Evolutionary conservation across 306 rosid genomes (phyloP), one percentile per base, ranked within the genome.

Genomic region (Prunus mume): DNA sequence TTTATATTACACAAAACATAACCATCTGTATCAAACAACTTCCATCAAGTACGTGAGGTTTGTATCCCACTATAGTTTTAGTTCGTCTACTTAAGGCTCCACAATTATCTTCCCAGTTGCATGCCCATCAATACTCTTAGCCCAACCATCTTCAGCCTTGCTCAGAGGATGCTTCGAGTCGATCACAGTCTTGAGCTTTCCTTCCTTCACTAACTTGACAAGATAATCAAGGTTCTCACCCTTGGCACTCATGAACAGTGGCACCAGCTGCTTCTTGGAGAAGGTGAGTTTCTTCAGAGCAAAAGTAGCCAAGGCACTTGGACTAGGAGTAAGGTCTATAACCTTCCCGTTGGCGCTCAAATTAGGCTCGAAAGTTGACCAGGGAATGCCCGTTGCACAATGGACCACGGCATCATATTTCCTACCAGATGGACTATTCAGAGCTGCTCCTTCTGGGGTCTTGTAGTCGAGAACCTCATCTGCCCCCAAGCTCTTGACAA

Each of bases 381-480:
- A 91, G 10, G 95, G 87, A 62, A 85, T 76, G n/a, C 80, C 83
- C 1, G 49, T 49, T 51, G 87, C 87, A 76, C 97, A 91, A 28
- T 91, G 88, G 43, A 93, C 43, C 71, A 93, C 90, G 0, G 78
- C 83, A 47, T 93, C 93, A 73, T 93, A 93, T 70, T 91, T 89
- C 64, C 73, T 56, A 13, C 90, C 88, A 4, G 93, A 91, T 17
- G 91, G 90, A 77, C 98, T 91, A 58, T 61, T 91, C 71, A 91
- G 60, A 63, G 87, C 86, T 27, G 80, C 86, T 8, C 98, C 98
- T 0, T 82, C 91, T 7, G 87, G 87, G 11, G 90, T 91, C 82
- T 77, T 89, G 71, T 93, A 93, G 72, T 93, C 93, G 9, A 93
- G 73, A 45, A 93, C 93, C 80, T 93, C 96, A n/a, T 93, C 94